Evolutionary conservation across 148 eudicot species (phyloP), one percentile per base, ranked within the genome.

Genomic region (Rhododendron molle): DNA sequence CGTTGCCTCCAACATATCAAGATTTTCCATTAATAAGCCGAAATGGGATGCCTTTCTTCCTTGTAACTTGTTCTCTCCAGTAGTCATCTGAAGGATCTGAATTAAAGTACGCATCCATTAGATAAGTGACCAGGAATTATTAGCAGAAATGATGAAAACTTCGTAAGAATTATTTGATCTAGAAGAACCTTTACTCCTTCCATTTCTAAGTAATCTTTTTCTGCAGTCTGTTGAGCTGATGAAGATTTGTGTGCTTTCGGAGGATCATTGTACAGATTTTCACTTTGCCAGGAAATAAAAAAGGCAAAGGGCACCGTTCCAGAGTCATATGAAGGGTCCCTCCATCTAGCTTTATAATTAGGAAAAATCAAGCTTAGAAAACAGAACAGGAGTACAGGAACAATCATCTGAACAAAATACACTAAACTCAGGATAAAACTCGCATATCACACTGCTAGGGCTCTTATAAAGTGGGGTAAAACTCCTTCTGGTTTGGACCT

Each of bases 1-100:
- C 58, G 83, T 91, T 65, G 90, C 83, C 87, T 96, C 99, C 87
- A 96, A 88, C 82, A 82, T 82, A 78, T 87, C 87, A 56, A 96
- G 90, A 86, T 91, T 93, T 88, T 93, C 90, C 94, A 94, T 89
- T 74, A 96, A 88, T 60, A 94, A 80, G 74, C 89, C 89, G 74
- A 89, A 93, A 82, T 92, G 89, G 65, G 96, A 93, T 28, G 89
- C 79, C 76, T 89, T 88, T 56, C 88, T 87, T 40, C 90, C 89
- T 85, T 90, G 88, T 67, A 89, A 84, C 21, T 80, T 87, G 85
- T 92, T 89, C 84, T 73, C 89, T 32, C 82, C 80, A 76, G 46
- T 67, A 40, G 43, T 81, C 85, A 50, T 81, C 91, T 90, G 83
- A 72, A 83, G n/a, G 84, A 80, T 20, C 23, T 72, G 74, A 88